Conservation (phyloP, 345 rosid genomes). For the Camelina sativa region DNA sequence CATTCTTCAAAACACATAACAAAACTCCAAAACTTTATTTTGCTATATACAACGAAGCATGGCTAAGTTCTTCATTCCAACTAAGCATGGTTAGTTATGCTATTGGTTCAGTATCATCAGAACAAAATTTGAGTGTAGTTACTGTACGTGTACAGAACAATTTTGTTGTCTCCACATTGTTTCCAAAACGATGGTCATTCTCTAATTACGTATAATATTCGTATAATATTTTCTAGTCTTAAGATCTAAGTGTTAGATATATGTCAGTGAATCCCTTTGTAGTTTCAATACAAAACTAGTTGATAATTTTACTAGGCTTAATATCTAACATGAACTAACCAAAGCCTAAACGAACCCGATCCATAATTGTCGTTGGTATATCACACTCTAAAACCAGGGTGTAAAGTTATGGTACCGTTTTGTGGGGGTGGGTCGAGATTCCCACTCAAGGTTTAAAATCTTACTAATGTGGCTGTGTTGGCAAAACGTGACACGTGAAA, state of each 20-base stretch:
- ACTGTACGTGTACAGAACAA: background rate
- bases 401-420: slow-evolving; percentile 30
- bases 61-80: slow-evolving; percentile 1
- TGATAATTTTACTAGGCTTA: background rate
- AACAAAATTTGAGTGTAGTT: background rate
- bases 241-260: background rate
- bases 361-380: background rate
- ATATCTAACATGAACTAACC: background rate
- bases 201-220: too few species aligned
- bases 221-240: too few species aligned
- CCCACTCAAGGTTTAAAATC: slow-evolving; percentile 14
- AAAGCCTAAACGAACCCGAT: background rate
- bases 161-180: background rate
- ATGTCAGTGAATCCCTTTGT: too few species aligned
- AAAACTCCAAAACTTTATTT: slow-evolving; percentile 9
- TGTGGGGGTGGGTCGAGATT: slow-evolving; percentile 28
- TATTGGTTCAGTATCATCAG: background rate
- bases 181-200: too few species aligned
- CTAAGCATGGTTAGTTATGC: background rate
- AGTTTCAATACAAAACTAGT: too few species aligned
- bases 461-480: slow-evolving; percentile 6
- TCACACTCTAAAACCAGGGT: slow-evolving; percentile 16
- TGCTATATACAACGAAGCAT: slow-evolving; percentile 11
- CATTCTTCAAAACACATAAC: slow-evolving; percentile 8
- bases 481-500: slow-evolving; percentile 30